Evolutionary conservation across 2,329 filamentous ascomycete genomes (phyloP), one percentile per base, ranked within the genome.

Genomic region (Xylaria sp.): DNA sequence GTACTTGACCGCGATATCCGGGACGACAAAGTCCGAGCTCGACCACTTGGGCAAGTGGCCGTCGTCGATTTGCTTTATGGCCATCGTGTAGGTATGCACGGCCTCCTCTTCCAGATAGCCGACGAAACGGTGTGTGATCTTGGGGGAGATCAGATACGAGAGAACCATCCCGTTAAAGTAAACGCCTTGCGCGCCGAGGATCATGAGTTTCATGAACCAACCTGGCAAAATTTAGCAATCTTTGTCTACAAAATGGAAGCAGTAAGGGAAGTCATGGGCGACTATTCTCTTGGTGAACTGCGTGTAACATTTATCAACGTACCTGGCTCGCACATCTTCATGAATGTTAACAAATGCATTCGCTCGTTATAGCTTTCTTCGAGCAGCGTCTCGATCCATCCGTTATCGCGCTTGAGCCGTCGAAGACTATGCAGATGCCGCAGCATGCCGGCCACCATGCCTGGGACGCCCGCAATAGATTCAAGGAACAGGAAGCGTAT

Each of bases 101-200:
- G 96, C 96, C 80, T 99, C 96, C 79, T 99, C 96, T 80, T 99
- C 96, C 13, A 99, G 89, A 75, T 98, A 98, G 1, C 94, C 96
- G 61, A 98, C 94, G 80, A 99, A 98, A 52, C 96, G 91, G 80
- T 99, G 96, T 76, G 93, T 95, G 70, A 93, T 95, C 69, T 90
- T 89, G 7, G 96, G 95, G 1, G 91, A 93, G 68, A 97, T 76
- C 39, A 99, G 89, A 81, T 98, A 98, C 55, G 91, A 87, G 70
- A 97, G 68, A 85, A 99, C 98, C 78, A 98, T 88, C 71, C 89
- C 87, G 81, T 99, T 99, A 87, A 97, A 97, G 85, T 97, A 98
- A 74, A 98, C 93, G 45, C 95, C 96, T 80, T 98, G 95, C 0
- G 95, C 94, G 12, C 90, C 93, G 45, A 98, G 87, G 63, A 98